A percentile compares a stretch with the other conserved stretches of the same genome.
phyloP scores from a whole-genome alignment of 805 yeast genomes.

The Teunomyces atbi region DNA sequence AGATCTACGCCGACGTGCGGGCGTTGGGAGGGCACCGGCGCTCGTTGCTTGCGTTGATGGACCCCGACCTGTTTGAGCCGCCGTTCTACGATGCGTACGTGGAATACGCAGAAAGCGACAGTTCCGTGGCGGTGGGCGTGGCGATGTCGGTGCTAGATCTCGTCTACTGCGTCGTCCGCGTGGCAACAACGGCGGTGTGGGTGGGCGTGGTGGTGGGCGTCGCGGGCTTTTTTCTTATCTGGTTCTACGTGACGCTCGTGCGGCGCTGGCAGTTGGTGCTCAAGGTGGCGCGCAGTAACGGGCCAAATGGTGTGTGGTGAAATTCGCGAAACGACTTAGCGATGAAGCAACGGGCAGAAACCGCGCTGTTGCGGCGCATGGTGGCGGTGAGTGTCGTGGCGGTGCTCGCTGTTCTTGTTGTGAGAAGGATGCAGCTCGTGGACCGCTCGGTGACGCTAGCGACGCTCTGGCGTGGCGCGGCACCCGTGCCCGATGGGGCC shows the following conservation, averaged over 20 bases:
- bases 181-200: slow-evolving; percentile 12
- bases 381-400: neutral
- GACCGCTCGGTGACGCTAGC: neutral
- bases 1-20: slow-evolving; percentile 6
- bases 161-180: slow-evolving; percentile 15
- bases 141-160: slow-evolving; percentile 13
- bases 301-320: neutral
- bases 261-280: slow-evolving; percentile 15
- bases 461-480: too few species aligned
- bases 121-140: neutral
- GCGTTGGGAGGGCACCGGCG: neutral
- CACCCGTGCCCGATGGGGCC: neutral
- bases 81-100: slow-evolving; percentile 23
- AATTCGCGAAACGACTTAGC: too few species aligned
- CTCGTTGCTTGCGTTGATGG: slow-evolving; percentile 10
- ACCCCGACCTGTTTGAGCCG: slow-evolving; percentile 25
- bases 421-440: neutral
- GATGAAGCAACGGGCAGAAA: neutral
- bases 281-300: neutral
- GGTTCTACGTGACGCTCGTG: slow-evolving; percentile 12
- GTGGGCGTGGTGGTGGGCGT: slow-evolving; percentile 13
- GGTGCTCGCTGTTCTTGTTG: neutral
- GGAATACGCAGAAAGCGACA: neutral
- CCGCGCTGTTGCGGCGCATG: neutral
- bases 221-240: slow-evolving; percentile 10